phyloP scores from a whole-genome alignment of 2,329 filamentous ascomycete species.

The Elsinoe necatrix region DNA sequence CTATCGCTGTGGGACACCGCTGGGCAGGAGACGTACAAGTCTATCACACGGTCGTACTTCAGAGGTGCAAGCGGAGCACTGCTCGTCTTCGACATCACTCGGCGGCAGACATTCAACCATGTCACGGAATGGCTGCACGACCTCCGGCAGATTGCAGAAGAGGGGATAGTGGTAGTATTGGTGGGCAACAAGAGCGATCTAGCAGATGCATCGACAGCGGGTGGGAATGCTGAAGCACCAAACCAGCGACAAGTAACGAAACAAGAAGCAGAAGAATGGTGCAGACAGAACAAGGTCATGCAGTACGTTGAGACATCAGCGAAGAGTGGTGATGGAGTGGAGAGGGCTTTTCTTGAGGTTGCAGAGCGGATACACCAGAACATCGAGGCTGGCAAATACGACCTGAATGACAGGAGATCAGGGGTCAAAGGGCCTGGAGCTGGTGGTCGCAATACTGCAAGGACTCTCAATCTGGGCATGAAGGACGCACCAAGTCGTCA shows the following conservation, averaged over 20 bases:
- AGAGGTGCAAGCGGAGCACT: conserved; percentile 69
- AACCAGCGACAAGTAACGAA: conserved; percentile 71
- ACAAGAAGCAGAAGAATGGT: conserved; percentile 86
- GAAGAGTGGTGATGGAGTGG: conserved; percentile 90
- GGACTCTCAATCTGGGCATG: conserved; percentile 38
- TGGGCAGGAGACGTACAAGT: conserved; percentile 95
- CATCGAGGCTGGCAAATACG: conserved; percentile 89
- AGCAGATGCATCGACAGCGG: conserved; percentile 40
- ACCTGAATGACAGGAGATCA: conserved; percentile 83
- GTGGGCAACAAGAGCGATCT: conserved; percentile 95
- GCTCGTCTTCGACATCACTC: conserved; percentile 89
- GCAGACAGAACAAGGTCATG: conserved; percentile 71
- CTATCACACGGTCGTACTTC: conserved; percentile 89
- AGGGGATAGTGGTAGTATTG: conserved; percentile 86
- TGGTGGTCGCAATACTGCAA: conserved; percentile 36
- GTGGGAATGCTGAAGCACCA: conserved; percentile 22
- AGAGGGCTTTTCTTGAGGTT: conserved; percentile 85
- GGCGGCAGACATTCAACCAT: conserved; percentile 74
- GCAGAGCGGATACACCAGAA: conserved; percentile 95
- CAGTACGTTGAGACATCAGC: conserved; percentile 95
- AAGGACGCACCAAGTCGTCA: conserved; percentile 20
- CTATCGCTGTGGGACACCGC: conserved; percentile 92
- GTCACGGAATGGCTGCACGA: conserved; percentile 92
- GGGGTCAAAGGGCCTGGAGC: conserved; percentile 69
- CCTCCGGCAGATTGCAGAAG: conserved; percentile 87